These are phyloP conservation scores for Epithele typhae DNA, from an alignment of 768 basidiomycete genomes.

Conservation along the genomic window DNA sequence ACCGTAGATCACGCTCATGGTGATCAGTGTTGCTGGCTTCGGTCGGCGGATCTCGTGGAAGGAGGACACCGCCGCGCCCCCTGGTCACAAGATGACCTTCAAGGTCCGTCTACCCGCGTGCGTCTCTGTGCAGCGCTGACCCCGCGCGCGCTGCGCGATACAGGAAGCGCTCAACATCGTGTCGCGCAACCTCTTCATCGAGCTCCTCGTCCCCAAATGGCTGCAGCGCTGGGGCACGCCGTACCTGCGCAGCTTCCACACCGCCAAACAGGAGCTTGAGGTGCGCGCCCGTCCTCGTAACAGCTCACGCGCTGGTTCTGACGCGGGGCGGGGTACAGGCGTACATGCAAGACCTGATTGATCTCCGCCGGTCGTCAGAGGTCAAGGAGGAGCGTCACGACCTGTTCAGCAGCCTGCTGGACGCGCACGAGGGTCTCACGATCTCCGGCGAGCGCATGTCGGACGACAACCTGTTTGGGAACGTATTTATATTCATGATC, in stretches of 20 bases:
- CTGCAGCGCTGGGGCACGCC: slow-evolving; percentile 19
- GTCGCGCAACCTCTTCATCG: slow-evolving; percentile 22
- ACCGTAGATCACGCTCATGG: slow-evolving; percentile 49
- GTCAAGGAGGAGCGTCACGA: slow-evolving; percentile 41
- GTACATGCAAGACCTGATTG: slow-evolving; percentile 55
- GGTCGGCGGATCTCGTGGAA: slow-evolving; percentile 47
- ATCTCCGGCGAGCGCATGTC: slow-evolving; percentile 29
- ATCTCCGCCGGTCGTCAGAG: slow-evolving; percentile 32
- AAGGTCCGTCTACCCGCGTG: slow-evolving; percentile 12
- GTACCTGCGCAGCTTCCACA: slow-evolving; percentile 17
- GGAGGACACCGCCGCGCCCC: slow-evolving; percentile 36
- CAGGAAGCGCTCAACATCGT: slow-evolving; percentile 27
- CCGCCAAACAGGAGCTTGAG: slow-evolving; percentile 26
- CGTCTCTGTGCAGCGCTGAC: background rate
- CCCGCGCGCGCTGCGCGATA: background rate
- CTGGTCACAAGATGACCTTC: slow-evolving; percentile 37
- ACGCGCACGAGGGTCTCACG: slow-evolving; percentile 38
- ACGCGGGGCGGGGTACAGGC: slow-evolving; percentile 26
- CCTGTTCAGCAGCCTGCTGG: slow-evolving; percentile 48
- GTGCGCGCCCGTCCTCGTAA: background rate
- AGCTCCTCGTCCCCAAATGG: slow-evolving; percentile 25
- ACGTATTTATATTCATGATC: slow-evolving; percentile 43
- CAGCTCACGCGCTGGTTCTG: no score
- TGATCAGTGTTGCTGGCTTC: slow-evolving; percentile 56
- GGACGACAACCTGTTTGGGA: slow-evolving; percentile 41